phyloP scores from a whole-genome alignment of 345 rosid genomes.

The Erodium maritimum region DNA sequence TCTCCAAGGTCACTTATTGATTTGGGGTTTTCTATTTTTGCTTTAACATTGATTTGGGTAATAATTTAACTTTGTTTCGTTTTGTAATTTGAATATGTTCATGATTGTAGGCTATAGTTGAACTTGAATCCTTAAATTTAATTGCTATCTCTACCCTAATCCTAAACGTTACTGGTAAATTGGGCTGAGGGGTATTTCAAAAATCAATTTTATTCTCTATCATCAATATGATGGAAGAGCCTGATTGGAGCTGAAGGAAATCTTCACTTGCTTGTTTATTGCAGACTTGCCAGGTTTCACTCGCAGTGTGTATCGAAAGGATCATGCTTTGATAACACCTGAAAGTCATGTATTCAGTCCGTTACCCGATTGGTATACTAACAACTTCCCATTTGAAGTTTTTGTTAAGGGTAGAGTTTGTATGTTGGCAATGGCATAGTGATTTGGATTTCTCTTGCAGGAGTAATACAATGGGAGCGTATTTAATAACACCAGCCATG shows the following conservation, averaged over 20 bases:
- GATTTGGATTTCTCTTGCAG: conserved; percentile 30
- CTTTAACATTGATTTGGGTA: neutral
- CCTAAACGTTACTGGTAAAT: too few relatives aligned
- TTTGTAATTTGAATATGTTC: too few relatives aligned
- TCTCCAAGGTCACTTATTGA: conserved; percentile 39
- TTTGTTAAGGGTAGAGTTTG: neutral
- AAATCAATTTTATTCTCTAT: neutral
- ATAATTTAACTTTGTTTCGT: neutral
- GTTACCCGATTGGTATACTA: conserved; percentile 68
- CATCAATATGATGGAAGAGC: neutral
- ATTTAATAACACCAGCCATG: conserved; percentile 71
- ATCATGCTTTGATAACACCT: conserved; percentile 80
- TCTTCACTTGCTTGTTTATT: conserved; percentile 9
- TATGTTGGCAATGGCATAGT: conserved; percentile 12
- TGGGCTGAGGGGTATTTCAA: neutral
- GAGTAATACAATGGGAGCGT: conserved; percentile 74
- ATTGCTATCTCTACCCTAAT: too few relatives aligned
- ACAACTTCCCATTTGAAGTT: conserved; percentile 6
- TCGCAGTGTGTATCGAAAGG: conserved; percentile 61
- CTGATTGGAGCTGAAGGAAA: too few relatives aligned
- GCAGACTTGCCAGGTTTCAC: conserved; percentile 90
- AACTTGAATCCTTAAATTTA: too few relatives aligned
- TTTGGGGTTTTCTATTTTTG: neutral
- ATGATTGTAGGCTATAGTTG: too few relatives aligned
- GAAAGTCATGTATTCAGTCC: conserved; percentile 93